Evolutionary conservation across 78 protist species (phyloP).

Genomic region (Chrysochromulina parva): DNA sequence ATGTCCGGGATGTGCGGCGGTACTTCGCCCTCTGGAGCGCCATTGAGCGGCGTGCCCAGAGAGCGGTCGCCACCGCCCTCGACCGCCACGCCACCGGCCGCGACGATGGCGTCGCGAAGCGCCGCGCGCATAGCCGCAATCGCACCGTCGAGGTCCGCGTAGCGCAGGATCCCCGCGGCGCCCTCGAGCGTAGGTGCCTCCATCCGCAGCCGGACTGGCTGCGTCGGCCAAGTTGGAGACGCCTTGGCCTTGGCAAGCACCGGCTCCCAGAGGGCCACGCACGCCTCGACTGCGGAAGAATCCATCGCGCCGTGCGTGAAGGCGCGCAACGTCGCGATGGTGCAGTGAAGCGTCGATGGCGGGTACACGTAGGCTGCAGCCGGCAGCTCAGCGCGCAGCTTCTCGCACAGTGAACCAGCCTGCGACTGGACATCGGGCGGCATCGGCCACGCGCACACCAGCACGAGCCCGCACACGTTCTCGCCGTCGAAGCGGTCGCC

Average conservation of each 20-base stretch:
- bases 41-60: not conserved
- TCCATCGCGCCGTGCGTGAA: not conserved
- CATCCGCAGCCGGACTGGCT: not conserved
- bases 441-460: not conserved
- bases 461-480: not conserved
- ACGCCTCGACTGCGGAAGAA: not conserved
- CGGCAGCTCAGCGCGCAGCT: not conserved
- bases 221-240: not conserved
- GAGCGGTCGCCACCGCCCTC: not conserved
- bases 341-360: not conserved
- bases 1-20: conserved; percentile 2
- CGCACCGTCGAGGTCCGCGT: not conserved
- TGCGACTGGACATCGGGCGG: not conserved
- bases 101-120: not conserved
- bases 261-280: not conserved
- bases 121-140: not conserved
- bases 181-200: not conserved
- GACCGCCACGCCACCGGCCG: not conserved
- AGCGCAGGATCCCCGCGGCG: not conserved
- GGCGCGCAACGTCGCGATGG: not conserved
- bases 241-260: not conserved
- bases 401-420: not conserved
- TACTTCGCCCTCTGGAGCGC: not conserved
- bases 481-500: too few species aligned
- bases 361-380: not conserved